A percentile compares a stretch with the other conserved stretches of the same genome.
These are phyloP conservation scores for Diaporthe amygdali DNA, from an alignment of 2,329 filamentous ascomycete genomes.

Conservation along the genomic window DNA sequence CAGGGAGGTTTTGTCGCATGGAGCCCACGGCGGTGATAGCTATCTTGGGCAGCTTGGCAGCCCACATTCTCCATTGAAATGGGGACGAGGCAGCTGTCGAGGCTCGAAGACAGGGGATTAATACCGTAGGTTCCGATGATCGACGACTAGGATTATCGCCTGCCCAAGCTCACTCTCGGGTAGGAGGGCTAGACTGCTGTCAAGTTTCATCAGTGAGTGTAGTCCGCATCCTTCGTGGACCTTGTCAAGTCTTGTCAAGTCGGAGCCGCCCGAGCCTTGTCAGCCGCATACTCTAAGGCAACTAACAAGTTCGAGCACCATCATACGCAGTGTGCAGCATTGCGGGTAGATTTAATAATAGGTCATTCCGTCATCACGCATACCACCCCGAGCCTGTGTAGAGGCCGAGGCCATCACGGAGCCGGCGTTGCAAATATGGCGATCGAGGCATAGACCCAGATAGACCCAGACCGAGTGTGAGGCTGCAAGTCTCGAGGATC, in stretches of 20 bases:
- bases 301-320: background rate
- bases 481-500: conserved; percentile 10
- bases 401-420: background rate
- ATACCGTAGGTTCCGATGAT: conserved; percentile 17
- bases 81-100: conserved; percentile 8
- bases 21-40: conserved; percentile 4
- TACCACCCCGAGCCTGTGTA: background rate
- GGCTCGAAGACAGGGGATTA: background rate
- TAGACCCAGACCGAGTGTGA: background rate
- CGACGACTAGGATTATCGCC: conserved; percentile 11
- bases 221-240: background rate
- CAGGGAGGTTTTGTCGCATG: conserved; percentile 13
- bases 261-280: conserved; percentile 1
- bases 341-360: background rate
- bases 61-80: conserved; percentile 14
- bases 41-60: conserved; percentile 14
- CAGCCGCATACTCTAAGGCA: background rate
- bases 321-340: background rate
- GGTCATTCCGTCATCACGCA: background rate
- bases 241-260: conserved; percentile 3
- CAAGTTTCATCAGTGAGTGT: conserved; percentile 10
- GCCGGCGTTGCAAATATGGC: background rate
- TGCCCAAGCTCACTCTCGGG: background rate
- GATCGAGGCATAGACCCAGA: background rate
- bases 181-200: conserved; percentile 9